Percentiles rank a stretch among this genome's conserved stretches.
These are phyloP conservation scores for Ormosia semicastrata DNA, from an alignment of 306 rosid species.

Conservation along the genomic window DNA sequence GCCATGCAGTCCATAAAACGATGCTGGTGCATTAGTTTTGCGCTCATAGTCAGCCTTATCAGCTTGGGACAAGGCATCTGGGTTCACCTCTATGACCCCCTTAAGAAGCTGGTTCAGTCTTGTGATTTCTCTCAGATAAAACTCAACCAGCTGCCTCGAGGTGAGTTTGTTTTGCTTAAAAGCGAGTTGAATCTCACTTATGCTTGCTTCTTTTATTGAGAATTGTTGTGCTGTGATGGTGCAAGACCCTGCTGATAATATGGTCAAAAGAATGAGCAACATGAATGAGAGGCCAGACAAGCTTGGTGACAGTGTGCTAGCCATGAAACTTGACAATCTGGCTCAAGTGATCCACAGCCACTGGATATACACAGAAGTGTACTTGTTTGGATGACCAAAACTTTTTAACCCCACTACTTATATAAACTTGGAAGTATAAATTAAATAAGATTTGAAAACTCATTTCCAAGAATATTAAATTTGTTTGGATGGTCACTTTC, in stretches of 20 bases:
- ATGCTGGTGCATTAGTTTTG: background rate
- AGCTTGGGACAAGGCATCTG: slow-evolving; percentile 44
- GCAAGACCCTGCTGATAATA: background rate
- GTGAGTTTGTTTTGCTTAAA: slow-evolving; percentile 40
- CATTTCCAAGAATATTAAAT: background rate
- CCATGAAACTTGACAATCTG: slow-evolving; percentile 19
- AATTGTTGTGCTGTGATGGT: background rate
- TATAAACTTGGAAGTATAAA: background rate
- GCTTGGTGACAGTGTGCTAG: background rate
- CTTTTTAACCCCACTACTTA: background rate
- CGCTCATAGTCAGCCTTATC: slow-evolving; percentile 52
- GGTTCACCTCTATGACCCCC: slow-evolving; percentile 59
- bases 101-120: slow-evolving; percentile 41
- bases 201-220: slow-evolving; percentile 43
- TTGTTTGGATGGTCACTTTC: background rate
- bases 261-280: slow-evolving; percentile 27
- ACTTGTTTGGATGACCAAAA: background rate
- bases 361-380: background rate
- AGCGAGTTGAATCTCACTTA: slow-evolving; percentile 50
- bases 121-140: slow-evolving; percentile 40
- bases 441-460: background rate
- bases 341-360: background rate
- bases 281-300: slow-evolving; percentile 18
- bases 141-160: slow-evolving; percentile 41
- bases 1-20: slow-evolving; percentile 43